phyloP scores from a whole-genome alignment of 2,329 filamentous ascomycete species.

The Penicillium occitanis region DNA sequence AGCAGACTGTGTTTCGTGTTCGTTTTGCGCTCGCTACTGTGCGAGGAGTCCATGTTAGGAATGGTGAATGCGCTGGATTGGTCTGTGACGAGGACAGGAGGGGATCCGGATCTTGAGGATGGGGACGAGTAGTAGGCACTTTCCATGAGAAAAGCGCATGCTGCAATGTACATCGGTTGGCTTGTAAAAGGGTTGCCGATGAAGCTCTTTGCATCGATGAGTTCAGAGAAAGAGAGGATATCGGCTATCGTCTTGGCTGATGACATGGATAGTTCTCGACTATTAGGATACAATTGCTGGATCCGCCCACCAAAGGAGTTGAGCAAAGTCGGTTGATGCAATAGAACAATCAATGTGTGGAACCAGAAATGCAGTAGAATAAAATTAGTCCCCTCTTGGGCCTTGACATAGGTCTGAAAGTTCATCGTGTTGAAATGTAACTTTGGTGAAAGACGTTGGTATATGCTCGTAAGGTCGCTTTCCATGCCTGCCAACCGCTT shows the following conservation, averaged over 20 bases:
- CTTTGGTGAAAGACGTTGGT: slow-evolving; percentile 71
- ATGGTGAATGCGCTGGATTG: slow-evolving; percentile 39
- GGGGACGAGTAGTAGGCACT: slow-evolving; percentile 68
- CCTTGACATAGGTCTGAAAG: slow-evolving; percentile 79
- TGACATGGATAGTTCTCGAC: slow-evolving; percentile 78
- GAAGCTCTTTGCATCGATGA: slow-evolving; percentile 82
- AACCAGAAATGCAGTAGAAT: slow-evolving; percentile 88
- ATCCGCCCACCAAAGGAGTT: slow-evolving; percentile 71
- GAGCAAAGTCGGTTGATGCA: slow-evolving; percentile 80
- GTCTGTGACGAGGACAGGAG: slow-evolving; percentile 39
- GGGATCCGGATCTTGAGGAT: slow-evolving; percentile 61
- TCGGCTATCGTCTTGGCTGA: slow-evolving; percentile 90
- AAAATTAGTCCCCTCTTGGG: slow-evolving; percentile 81
- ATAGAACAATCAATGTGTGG: slow-evolving; percentile 78
- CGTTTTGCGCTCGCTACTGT: slow-evolving; percentile 33
- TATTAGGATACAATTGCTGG: slow-evolving; percentile 74
- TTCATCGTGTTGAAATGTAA: slow-evolving; percentile 83
- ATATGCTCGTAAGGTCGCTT: slow-evolving; percentile 69
- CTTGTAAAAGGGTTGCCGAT: slow-evolving; percentile 86
- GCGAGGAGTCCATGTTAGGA: slow-evolving; percentile 33
- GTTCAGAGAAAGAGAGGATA: slow-evolving; percentile 79
- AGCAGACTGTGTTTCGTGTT: slow-evolving; percentile 70
- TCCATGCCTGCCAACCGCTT: slow-evolving; percentile 75
- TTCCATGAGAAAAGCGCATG: slow-evolving; percentile 84
- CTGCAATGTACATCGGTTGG: slow-evolving; percentile 88